phyloP scores from a whole-genome alignment of 2,329 filamentous ascomycete genomes.

The Juglanconis oblonga region DNA sequence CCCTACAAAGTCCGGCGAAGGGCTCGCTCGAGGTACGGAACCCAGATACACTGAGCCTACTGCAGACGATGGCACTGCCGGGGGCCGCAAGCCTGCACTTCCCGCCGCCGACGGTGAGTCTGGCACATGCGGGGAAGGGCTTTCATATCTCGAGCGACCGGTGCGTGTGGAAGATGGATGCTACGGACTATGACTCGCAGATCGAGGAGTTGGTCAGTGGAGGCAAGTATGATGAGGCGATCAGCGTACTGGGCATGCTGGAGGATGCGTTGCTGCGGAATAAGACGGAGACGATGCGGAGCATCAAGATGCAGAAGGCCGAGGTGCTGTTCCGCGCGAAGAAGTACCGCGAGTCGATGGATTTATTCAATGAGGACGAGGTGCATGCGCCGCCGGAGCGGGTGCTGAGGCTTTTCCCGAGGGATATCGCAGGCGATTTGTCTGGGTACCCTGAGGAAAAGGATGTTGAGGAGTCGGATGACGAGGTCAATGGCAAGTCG shows the following conservation, averaged over 20 bases:
- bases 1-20: slow-evolving; percentile 78
- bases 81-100: slow-evolving; percentile 85
- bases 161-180: slow-evolving; percentile 93
- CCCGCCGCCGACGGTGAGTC: slow-evolving; percentile 84
- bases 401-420: slow-evolving; percentile 82
- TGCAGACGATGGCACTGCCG: slow-evolving; percentile 81
- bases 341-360: slow-evolving; percentile 82
- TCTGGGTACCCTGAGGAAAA: slow-evolving; percentile 48
- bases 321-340: slow-evolving; percentile 77
- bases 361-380: slow-evolving; percentile 79
- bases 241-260: slow-evolving; percentile 83
- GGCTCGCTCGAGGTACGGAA: slow-evolving; percentile 88
- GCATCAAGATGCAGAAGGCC: slow-evolving; percentile 90
- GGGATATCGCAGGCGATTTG: slow-evolving; percentile 76
- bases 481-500: slow-evolving; percentile 25
- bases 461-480: slow-evolving; percentile 30
- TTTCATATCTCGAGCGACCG: slow-evolving; percentile 92
- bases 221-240: slow-evolving; percentile 81
- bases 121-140: slow-evolving; percentile 94
- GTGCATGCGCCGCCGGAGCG: slow-evolving; percentile 86
- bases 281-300: slow-evolving; percentile 75
- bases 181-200: slow-evolving; percentile 86
- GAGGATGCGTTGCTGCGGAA: slow-evolving; percentile 86
- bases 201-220: slow-evolving; percentile 75
- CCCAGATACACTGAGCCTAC: slow-evolving; percentile 82